Evolutionary conservation across 805 yeast species (phyloP).

Genomic region (Hanseniaspora mollemarum): DNA sequence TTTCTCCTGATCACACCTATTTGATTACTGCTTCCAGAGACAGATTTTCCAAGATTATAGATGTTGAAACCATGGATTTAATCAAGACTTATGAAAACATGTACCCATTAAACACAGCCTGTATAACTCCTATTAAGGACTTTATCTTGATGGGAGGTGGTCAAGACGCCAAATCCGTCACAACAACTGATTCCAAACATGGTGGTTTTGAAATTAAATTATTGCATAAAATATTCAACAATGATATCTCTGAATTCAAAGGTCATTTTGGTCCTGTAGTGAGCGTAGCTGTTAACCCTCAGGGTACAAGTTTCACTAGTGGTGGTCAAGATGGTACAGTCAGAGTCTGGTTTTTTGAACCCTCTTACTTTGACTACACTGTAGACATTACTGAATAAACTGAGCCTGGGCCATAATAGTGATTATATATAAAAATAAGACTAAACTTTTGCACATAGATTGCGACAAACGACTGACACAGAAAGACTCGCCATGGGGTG

Average conservation of each 20-base stretch:
- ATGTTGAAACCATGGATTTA: conserved; percentile 60
- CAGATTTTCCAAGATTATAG: conserved; percentile 66
- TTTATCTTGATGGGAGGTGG: conserved; percentile 95
- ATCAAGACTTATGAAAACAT: conserved; percentile 73
- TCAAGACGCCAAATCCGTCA: conserved; percentile 96
- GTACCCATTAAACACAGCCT: conserved; percentile 90
- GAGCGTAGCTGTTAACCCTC: conserved; percentile 86
- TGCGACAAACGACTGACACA: too few species aligned
- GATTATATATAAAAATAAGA: not conserved
- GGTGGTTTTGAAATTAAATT: conserved; percentile 96
- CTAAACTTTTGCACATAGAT: not conserved
- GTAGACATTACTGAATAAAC: conserved; percentile 36
- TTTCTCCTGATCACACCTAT: conserved; percentile 74
- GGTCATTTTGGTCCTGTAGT: conserved; percentile 99
- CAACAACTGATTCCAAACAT: conserved; percentile 86
- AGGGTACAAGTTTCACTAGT: conserved; percentile 84
- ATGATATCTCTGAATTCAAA: conserved; percentile 91
- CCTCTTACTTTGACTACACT: conserved; percentile 82
- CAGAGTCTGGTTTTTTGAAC: conserved; percentile 87
- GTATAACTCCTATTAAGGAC: conserved; percentile 86
- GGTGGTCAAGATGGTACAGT: conserved; percentile 99
- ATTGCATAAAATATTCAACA: conserved; percentile 87
- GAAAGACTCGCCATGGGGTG: too few species aligned
- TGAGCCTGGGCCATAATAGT: too few species aligned
- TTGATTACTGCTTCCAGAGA: conserved; percentile 90